Evolutionary conservation across 2,329 filamentous ascomycete genomes (phyloP).

Genomic region (Aspergillus alliaceus): DNA sequence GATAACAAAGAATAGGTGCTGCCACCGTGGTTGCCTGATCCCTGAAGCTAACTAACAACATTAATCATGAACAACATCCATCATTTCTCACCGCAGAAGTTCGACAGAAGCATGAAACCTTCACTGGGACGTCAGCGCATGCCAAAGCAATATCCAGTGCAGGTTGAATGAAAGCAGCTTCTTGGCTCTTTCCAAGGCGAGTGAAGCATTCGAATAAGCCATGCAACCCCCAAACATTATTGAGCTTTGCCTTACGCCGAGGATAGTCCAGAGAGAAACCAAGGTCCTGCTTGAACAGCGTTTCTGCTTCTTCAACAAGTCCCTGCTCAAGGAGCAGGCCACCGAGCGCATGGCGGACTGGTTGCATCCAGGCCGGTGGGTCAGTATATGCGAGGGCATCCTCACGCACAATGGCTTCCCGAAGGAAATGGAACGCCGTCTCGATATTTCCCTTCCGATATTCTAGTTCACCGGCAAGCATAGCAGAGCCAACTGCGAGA

Average conservation of each 20-base stretch:
- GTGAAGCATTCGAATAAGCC: slow-evolving; percentile 69
- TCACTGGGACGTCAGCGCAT: slow-evolving; percentile 59
- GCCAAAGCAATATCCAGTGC: slow-evolving; percentile 54
- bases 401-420: slow-evolving; percentile 58
- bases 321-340: slow-evolving; percentile 68
- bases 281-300: slow-evolving; percentile 61
- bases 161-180: slow-evolving; percentile 48
- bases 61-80: background rate
- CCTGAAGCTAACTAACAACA: background rate
- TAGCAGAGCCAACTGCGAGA: slow-evolving; percentile 45
- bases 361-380: slow-evolving; percentile 78
- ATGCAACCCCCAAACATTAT: slow-evolving; percentile 73
- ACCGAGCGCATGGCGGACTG: slow-evolving; percentile 67
- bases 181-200: slow-evolving; percentile 49
- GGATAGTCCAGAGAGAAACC: slow-evolving; percentile 58
- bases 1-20: background rate
- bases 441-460: slow-evolving; percentile 63
- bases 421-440: slow-evolving; percentile 58
- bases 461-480: slow-evolving; percentile 72
- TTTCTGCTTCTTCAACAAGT: slow-evolving; percentile 53
- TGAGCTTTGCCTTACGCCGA: slow-evolving; percentile 63
- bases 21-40: background rate
- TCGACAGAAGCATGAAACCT: slow-evolving; percentile 57
- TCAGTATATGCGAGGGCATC: slow-evolving; percentile 68
- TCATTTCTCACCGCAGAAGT: background rate